Evolutionary conservation across 2,329 filamentous ascomycete species (phyloP).

Genomic region (Aureobasidium leucospermi): DNA sequence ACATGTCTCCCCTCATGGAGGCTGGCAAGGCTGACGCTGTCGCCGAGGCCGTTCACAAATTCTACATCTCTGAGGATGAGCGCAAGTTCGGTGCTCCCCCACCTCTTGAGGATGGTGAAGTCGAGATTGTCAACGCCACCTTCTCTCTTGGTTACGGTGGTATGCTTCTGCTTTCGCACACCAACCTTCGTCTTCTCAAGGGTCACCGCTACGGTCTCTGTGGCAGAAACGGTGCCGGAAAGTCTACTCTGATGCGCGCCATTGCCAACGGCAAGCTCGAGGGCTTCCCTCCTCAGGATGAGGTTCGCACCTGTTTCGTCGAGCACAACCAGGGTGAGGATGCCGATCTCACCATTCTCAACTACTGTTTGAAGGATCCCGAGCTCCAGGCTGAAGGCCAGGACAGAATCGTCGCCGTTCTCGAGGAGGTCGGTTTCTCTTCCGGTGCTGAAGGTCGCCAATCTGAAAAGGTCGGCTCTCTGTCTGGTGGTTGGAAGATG

Average conservation of each 20-base stretch:
- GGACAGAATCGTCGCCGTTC: conserved; percentile 74
- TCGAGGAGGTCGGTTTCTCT: conserved; percentile 91
- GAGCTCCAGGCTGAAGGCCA: conserved; percentile 70
- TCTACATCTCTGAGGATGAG: conserved; percentile 76
- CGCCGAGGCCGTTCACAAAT: conserved; percentile 64
- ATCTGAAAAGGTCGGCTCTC: conserved; percentile 79
- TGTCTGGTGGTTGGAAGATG: conserved; percentile 99
- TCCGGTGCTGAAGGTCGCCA: conserved; percentile 83
- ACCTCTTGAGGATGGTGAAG: conserved; percentile 84
- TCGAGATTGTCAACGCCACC: conserved; percentile 94
- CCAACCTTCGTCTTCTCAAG: conserved; percentile 88
- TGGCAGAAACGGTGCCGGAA: conserved; percentile 93
- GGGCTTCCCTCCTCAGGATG: conserved; percentile 87
- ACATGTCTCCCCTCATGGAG: conserved; percentile 64
- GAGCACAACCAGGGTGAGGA: conserved; percentile 99
- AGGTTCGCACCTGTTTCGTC: conserved; percentile 92
- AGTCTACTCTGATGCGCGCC: conserved; percentile 97
- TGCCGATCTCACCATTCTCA: conserved; percentile 88
- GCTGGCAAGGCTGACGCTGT: conserved; percentile 57
- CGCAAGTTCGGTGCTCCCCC: conserved; percentile 78
- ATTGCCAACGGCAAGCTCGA: conserved; percentile 95
- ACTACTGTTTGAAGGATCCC: conserved; percentile 86
- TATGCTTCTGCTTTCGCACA: conserved; percentile 93
- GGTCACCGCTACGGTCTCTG: conserved; percentile 96
- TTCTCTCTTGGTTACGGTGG: conserved; percentile 97